Evolutionary conservation across 208 protist genomes (phyloP), one percentile per base, ranked within the genome.

Genomic region (Novymonas esmeraldas): DNA sequence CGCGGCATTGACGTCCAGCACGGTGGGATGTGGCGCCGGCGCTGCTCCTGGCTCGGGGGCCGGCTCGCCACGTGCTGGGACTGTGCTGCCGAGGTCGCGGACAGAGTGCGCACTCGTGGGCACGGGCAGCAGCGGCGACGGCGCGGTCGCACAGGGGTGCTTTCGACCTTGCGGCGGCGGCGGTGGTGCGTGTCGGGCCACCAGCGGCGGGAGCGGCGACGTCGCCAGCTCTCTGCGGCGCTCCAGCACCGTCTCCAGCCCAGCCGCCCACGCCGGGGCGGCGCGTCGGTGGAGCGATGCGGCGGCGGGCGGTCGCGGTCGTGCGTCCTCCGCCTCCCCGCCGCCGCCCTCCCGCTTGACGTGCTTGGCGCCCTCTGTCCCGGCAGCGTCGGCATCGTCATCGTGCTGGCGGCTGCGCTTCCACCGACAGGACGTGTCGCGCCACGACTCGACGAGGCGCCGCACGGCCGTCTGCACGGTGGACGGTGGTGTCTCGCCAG

Each of bases 371-470:
- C 3, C 18, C 16, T 63, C 29, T 18, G 0, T 49, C 24, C 52
- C 45, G 14, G 31, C 24, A 24, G 24, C 59, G 1, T 64, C 34
- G 11, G n/a, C 29, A 11, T 18, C 44, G 11, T 46, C 41, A 5
- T 46, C 46, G 4, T 59, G 44, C 16, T 9, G 14, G 6, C 70
- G 70, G 10, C 38, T 34, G 14, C 70, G 61, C 56, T 76, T 76
- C 45, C 38, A 55, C 26, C 9, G 20, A 22, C 33, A 18, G 13
- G 48, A 9, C 0, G 45, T 22, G 16, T 28, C 39, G 6, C 70
- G 70, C 70, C 70, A 76, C 39, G 70, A 36, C 10, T 46, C 26
- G 3, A 50, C 36, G 11, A 76, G 13, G 6, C 36, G 24, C 11
- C 10, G 9, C 24, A 67, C 36, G 3, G 36, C 34, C 16, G 1